These are phyloP conservation scores for Lippia alba DNA, from an alignment of 305 asterid genomes.

Conservation along the genomic window DNA sequence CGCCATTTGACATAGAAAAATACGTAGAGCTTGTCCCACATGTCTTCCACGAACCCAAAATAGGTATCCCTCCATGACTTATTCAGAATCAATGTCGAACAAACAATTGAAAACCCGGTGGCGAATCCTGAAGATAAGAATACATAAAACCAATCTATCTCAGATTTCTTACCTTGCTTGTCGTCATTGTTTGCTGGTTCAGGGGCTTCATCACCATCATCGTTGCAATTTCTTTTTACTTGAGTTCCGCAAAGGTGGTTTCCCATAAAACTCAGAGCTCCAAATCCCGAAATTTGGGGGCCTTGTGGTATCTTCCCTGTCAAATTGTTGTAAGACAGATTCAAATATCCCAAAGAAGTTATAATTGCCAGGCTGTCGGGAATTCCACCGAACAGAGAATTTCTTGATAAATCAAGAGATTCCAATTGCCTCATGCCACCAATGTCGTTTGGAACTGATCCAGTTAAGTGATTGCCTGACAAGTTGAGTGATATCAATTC, in stretches of 20 bases:
- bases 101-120: constrained; percentile 7
- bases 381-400: constrained; percentile 28
- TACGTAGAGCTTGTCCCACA: no score
- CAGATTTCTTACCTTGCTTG: neutral
- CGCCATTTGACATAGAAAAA: no score
- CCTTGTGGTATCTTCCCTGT: constrained; percentile 24
- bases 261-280: constrained; percentile 4
- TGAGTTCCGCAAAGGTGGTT: constrained; percentile 26
- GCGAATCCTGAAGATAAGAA: constrained; percentile 10
- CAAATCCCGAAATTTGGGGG: neutral
- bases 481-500: constrained; percentile 34
- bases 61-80: constrained; percentile 35
- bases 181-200: neutral
- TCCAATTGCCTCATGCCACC: no score
- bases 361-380: constrained; percentile 29
- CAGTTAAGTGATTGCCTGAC: constrained; percentile 31
- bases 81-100: constrained; percentile 10
- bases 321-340: constrained; percentile 22
- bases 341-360: constrained; percentile 12
- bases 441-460: neutral
- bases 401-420: no score
- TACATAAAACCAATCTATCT: constrained; percentile 13
- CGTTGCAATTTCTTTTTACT: neutral
- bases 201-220: neutral
- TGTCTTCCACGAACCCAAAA: constrained; percentile 1